A percentile compares a stretch with the other conserved stretches of the same genome.
Conservation (phyloP, 345 rosid genomes). For the Eucalyptus tenuipes region DNA sequence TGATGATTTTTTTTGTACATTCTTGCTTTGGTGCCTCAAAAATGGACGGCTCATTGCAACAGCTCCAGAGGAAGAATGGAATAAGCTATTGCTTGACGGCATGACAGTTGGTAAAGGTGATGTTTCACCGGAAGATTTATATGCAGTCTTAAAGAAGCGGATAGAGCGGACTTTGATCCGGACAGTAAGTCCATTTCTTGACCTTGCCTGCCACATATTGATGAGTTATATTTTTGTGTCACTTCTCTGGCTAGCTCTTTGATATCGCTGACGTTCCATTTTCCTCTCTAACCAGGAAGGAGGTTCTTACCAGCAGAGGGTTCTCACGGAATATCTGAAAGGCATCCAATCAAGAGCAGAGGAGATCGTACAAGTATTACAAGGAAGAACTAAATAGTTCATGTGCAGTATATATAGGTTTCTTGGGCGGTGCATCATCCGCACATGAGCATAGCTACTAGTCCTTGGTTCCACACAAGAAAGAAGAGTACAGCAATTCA, state of each 20-base stretch:
- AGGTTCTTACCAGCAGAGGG: slow-evolving; percentile 85
- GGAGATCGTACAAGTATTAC: slow-evolving; percentile 45
- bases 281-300: slow-evolving; percentile 48
- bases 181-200: slow-evolving; percentile 35
- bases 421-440: not conserved
- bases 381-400: not conserved
- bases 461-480: not conserved
- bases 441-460: not conserved
- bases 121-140: slow-evolving; percentile 46
- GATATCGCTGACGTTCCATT: not conserved
- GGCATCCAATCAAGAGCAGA: slow-evolving; percentile 67
- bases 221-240: not conserved
- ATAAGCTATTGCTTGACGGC: slow-evolving; percentile 56
- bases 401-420: not conserved
- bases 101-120: slow-evolving; percentile 66
- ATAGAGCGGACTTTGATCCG: slow-evolving; percentile 69
- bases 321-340: slow-evolving; percentile 60
- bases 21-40: not conserved
- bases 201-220: not conserved
- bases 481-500: not conserved
- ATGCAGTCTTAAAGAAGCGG: slow-evolving; percentile 63
- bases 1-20: not conserved
- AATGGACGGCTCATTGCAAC: slow-evolving; percentile 3
- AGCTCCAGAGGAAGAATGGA: slow-evolving; percentile 94
- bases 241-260: not conserved